A percentile compares a stretch with the other conserved stretches of the same genome.
Evolutionary conservation across 495 filamentous ascomycete genomes (phyloP).

Genomic region (Clavariopsis aquatica): DNA sequence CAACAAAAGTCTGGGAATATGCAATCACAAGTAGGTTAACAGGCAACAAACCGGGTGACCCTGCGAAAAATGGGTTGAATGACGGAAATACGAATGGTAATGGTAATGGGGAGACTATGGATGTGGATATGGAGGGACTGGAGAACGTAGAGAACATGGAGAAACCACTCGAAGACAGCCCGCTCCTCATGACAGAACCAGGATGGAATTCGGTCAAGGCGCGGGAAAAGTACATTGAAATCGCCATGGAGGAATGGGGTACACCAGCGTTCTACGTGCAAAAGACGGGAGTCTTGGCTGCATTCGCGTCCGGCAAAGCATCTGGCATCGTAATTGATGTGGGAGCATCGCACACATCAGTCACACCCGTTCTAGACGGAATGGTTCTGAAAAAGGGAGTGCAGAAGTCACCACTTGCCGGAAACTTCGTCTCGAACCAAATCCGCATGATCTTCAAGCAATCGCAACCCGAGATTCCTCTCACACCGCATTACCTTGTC

Average conservation of each 20-base stretch:
- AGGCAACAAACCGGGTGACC: conserved; percentile 61
- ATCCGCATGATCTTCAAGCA: conserved; percentile 76
- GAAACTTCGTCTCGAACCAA: conserved; percentile 85
- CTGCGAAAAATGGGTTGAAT: conserved; percentile 74
- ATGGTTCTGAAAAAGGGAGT: conserved; percentile 86
- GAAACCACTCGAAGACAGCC: conserved; percentile 81
- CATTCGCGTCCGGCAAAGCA: conserved; percentile 89
- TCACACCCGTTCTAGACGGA: conserved; percentile 91
- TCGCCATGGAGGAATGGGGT: conserved; percentile 94
- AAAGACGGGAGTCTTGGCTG: conserved; percentile 63
- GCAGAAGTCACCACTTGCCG: conserved; percentile 78
- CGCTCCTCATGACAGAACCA: conserved; percentile 90
- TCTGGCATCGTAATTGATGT: conserved; percentile 90
- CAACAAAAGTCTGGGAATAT: conserved; percentile 86
- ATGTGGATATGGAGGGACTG: conserved; percentile 65
- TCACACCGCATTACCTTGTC: conserved; percentile 85
- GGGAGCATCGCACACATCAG: conserved; percentile 84
- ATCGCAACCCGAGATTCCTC: conserved; percentile 72
- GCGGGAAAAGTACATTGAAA: conserved; percentile 87
- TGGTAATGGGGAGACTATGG: conserved; percentile 45
- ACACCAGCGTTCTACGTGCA: conserved; percentile 90
- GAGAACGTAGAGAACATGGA: conserved; percentile 70
- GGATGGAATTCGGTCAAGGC: conserved; percentile 87
- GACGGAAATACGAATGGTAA: conserved; percentile 49
- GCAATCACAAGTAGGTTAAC: conserved; percentile 76